Conservation (phyloP, 2,329 filamentous ascomycete genomes). For the Talaromyces albobiverticillius region DNA sequence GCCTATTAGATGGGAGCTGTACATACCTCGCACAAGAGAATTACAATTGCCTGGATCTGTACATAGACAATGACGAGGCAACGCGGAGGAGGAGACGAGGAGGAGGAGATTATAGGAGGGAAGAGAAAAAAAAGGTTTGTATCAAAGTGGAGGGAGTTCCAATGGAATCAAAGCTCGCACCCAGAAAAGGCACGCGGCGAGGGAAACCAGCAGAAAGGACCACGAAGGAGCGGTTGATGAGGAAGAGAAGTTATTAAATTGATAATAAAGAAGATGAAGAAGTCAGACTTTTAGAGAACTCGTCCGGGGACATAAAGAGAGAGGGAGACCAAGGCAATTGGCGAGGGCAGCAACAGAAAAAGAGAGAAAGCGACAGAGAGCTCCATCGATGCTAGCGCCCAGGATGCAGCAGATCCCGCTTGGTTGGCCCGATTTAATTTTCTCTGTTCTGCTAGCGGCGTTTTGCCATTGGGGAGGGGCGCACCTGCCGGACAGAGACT, state of each 20-base stretch:
- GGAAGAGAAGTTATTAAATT: too few species aligned
- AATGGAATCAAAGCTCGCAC: background rate
- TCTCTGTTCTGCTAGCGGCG: background rate
- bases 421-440: background rate
- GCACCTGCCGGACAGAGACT: background rate
- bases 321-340: too few species aligned
- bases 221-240: too few species aligned
- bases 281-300: too few species aligned
- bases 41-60: slow-evolving; percentile 9
- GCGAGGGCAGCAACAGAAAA: background rate
- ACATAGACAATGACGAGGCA: slow-evolving; percentile 14
- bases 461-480: background rate
- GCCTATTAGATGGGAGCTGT: background rate
- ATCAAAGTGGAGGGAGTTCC: slow-evolving; percentile 4
- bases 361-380: background rate
- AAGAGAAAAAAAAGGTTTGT: background rate
- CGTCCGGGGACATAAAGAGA: background rate
- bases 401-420: slow-evolving; percentile 6
- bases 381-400: background rate
- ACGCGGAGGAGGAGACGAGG: background rate
- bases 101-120: slow-evolving; percentile 11
- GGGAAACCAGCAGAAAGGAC: background rate
- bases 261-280: too few species aligned
- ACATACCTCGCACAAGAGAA: slow-evolving; percentile 13
- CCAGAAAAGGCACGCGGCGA: background rate